These are phyloP conservation scores for Acanthamoeba comandoni DNA, from an alignment of 208 protist species.

Conservation along the genomic window DNA sequence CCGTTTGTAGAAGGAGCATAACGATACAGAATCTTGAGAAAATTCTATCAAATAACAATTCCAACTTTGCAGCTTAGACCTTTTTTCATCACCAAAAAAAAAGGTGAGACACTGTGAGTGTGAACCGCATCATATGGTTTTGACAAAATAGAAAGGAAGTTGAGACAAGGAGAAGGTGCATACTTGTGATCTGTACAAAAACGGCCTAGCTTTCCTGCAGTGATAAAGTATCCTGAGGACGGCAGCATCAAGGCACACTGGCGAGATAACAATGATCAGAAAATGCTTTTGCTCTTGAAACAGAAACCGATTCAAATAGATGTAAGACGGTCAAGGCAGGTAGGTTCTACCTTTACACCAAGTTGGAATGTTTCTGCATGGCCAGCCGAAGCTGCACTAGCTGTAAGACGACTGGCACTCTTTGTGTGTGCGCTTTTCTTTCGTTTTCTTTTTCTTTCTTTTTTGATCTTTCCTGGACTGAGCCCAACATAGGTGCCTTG, in stretches of 20 bases:
- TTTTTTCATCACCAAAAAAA: too few species aligned
- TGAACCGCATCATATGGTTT: not conserved
- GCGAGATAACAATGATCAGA: not conserved
- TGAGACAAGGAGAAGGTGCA: slow-evolving; percentile 55
- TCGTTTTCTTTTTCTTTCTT: not conserved
- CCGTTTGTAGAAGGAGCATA: too few species aligned
- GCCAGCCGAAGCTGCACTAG: not conserved
- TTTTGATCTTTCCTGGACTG: slow-evolving; percentile 31
- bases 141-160: not conserved
- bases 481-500: slow-evolving; percentile 24
- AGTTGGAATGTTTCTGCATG: slow-evolving; percentile 33
- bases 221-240: slow-evolving; percentile 1
- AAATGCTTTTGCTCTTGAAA: not conserved
- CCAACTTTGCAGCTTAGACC: too few species aligned
- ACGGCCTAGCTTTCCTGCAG: slow-evolving; percentile 35
- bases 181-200: slow-evolving; percentile 23
- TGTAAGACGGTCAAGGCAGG: not conserved
- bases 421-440: slow-evolving; percentile 2
- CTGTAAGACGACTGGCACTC: slow-evolving; percentile 15
- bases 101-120: not conserved
- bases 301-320: not conserved
- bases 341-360: not conserved
- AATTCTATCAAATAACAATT: too few species aligned
- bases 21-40: too few species aligned
- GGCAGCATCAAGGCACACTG: slow-evolving; percentile 23